Evolutionary conservation across 192 early-diverging fungal genomes (phyloP).

Genomic region (Coemansia umbellata): DNA sequence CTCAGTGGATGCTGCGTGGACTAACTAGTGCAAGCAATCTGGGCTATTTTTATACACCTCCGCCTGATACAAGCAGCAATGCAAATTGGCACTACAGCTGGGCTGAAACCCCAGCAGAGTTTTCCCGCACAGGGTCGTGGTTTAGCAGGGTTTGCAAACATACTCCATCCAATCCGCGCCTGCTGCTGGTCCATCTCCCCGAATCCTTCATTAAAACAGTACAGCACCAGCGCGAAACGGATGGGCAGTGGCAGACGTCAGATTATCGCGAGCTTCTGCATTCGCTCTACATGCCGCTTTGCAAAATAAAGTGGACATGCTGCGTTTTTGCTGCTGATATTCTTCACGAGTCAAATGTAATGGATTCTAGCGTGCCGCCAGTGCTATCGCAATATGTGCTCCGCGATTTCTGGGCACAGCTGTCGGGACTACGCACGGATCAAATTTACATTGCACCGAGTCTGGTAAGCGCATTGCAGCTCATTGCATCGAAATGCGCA

Average conservation of each 20-base stretch:
- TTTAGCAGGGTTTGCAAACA: slow-evolving; percentile 12
- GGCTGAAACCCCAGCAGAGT: slow-evolving; percentile 39
- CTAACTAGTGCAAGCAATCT: slow-evolving; percentile 19
- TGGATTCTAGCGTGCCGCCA: slow-evolving; percentile 29
- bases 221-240: slow-evolving; percentile 10
- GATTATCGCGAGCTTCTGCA: slow-evolving; percentile 42
- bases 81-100: slow-evolving; percentile 43
- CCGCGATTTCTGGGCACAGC: slow-evolving; percentile 45
- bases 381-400: slow-evolving; percentile 37
- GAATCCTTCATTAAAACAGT: slow-evolving; percentile 26
- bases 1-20: slow-evolving; percentile 45
- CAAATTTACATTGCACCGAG: slow-evolving; percentile 38
- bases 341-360: slow-evolving; percentile 25
- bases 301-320: slow-evolving; percentile 21
- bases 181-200: slow-evolving; percentile 41
- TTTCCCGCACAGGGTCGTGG: slow-evolving; percentile 31
- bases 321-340: slow-evolving; percentile 41
- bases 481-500: slow-evolving; percentile 23
- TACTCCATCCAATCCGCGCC: slow-evolving; percentile 6
- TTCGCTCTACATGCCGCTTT: slow-evolving; percentile 32
- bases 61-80: background rate
- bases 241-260: slow-evolving; percentile 9
- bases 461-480: slow-evolving; percentile 24
- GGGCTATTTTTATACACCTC: slow-evolving; percentile 22
- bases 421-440: slow-evolving; percentile 22